phyloP scores from a whole-genome alignment of 208 protist species.

The Porcisia deanei region DNA sequence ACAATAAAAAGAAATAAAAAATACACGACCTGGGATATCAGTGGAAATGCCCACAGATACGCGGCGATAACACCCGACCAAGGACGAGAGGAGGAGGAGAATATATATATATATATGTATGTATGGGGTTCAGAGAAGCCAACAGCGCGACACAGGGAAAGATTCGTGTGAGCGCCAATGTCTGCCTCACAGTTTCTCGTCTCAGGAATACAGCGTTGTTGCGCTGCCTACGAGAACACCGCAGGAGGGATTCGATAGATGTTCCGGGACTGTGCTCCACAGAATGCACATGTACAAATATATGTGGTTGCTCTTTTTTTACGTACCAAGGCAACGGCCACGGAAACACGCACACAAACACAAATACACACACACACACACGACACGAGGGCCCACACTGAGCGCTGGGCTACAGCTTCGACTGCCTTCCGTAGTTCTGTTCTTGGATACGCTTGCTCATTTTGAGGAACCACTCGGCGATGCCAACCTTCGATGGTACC shows the following conservation, averaged over 20 bases:
- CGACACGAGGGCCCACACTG: no score
- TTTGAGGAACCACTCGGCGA: slow-evolving; percentile 81
- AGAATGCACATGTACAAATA: neutral
- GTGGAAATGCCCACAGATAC: no score
- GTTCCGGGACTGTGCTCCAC: no score
- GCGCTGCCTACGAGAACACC: neutral
- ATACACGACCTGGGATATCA: no score
- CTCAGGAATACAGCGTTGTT: neutral
- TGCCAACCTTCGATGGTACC: slow-evolving; percentile 59
- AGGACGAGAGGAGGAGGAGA: neutral
- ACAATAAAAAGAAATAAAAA: no score
- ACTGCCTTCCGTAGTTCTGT: slow-evolving; percentile 34
- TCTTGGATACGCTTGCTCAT: slow-evolving; percentile 47
- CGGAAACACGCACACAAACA: neutral
- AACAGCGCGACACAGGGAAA: neutral
- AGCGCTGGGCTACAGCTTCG: slow-evolving; percentile 35
- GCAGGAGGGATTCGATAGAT: no score
- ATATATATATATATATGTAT: no score
- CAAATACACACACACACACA: neutral
- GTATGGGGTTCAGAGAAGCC: neutral
- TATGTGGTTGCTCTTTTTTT: neutral
- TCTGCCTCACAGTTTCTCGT: neutral
- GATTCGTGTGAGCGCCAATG: no score
- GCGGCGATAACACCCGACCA: no score
- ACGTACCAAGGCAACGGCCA: neutral